A percentile compares a stretch with the other conserved stretches of the same genome.
Evolutionary conservation across 2,329 filamentous ascomycete genomes (phyloP).

Genomic region (Xylariomycetidae sp.): DNA sequence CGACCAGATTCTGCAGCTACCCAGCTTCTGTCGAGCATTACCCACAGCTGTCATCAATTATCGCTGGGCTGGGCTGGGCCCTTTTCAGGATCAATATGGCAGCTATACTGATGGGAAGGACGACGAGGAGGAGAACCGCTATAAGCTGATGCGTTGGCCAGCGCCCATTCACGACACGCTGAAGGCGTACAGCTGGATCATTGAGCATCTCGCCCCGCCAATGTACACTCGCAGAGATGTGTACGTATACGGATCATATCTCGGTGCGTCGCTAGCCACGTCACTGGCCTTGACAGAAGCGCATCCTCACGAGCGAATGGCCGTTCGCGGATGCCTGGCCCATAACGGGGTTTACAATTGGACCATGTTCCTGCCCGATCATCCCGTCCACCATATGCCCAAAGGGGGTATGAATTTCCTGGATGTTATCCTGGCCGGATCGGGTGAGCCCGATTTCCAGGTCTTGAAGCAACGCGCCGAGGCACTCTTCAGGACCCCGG

Average conservation of each 20-base stretch:
- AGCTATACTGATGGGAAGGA: constrained; percentile 1
- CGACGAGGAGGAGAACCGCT: constrained; percentile 10
- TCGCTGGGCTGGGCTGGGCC: constrained; percentile 41
- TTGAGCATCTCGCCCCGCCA: constrained; percentile 36
- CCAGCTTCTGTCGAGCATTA: constrained; percentile 36
- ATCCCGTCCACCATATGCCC: constrained; percentile 36
- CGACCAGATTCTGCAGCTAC: constrained; percentile 25
- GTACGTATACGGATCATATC: constrained; percentile 52
- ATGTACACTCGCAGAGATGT: constrained; percentile 33
- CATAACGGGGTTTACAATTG: constrained; percentile 62
- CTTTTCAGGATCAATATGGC: constrained; percentile 10
- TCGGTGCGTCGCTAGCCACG: constrained; percentile 53
- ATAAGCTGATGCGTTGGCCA: constrained; percentile 49
- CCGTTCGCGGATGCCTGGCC: constrained; percentile 48
- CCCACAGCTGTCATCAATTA: constrained; percentile 56
- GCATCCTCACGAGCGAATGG: constrained; percentile 36
- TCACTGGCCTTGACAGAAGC: constrained; percentile 55
- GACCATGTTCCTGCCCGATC: constrained; percentile 54
- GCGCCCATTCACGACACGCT: constrained; percentile 52
- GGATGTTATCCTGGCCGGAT: constrained; percentile 16
- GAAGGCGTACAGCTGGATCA: constrained; percentile 51
- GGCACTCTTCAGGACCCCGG: constrained; percentile 43
- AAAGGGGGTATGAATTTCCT: constrained; percentile 10
- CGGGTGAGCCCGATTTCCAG: constrained; percentile 30
- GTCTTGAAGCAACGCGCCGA: constrained; percentile 32